Evolutionary conservation across 1,139 yeast species (phyloP).

Genomic region (Yamadazyma oceani): DNA sequence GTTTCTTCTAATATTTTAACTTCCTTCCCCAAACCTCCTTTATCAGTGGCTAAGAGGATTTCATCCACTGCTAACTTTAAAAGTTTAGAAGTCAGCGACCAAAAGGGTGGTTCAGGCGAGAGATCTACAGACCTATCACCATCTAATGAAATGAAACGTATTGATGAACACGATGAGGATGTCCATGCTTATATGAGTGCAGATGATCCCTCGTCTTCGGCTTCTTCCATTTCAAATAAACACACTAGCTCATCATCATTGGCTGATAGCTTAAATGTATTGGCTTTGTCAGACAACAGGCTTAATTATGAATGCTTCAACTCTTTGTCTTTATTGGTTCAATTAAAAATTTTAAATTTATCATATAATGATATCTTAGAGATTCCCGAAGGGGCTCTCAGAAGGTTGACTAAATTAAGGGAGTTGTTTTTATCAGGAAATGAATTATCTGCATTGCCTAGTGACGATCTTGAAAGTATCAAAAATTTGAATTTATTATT

Average conservation of each 20-base stretch:
- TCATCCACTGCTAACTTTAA: conserved; percentile 32
- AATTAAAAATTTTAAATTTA: conserved; percentile 66
- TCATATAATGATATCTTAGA: conserved; percentile 85
- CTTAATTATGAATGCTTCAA: conserved; percentile 78
- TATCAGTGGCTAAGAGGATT: conserved; percentile 35
- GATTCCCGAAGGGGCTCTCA: conserved; percentile 70
- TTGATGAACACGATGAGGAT: conserved; percentile 5
- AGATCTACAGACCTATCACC: not conserved
- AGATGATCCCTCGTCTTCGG: conserved; percentile 1
- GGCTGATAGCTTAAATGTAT: conserved; percentile 52
- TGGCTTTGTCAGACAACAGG: conserved; percentile 81
- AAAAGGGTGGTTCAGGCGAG: too few relatives aligned
- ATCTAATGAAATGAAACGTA: conserved; percentile 8
- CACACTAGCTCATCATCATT: conserved; percentile 31
- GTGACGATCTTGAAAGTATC: conserved; percentile 75
- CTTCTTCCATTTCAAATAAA: not conserved
- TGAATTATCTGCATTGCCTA: conserved; percentile 72
- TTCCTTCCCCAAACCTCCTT: conserved; percentile 61
- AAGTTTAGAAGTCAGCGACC: conserved; percentile 4
- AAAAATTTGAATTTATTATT: conserved; percentile 59
- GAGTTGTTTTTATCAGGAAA: conserved; percentile 87
- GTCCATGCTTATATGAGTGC: not conserved
- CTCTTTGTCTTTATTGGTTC: conserved; percentile 57
- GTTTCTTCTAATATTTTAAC: conserved; percentile 78
- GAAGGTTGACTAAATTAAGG: conserved; percentile 55